These are phyloP conservation scores for Fraxinus angustifolia DNA, from an alignment of 305 asterid species.

Conservation along the genomic window DNA sequence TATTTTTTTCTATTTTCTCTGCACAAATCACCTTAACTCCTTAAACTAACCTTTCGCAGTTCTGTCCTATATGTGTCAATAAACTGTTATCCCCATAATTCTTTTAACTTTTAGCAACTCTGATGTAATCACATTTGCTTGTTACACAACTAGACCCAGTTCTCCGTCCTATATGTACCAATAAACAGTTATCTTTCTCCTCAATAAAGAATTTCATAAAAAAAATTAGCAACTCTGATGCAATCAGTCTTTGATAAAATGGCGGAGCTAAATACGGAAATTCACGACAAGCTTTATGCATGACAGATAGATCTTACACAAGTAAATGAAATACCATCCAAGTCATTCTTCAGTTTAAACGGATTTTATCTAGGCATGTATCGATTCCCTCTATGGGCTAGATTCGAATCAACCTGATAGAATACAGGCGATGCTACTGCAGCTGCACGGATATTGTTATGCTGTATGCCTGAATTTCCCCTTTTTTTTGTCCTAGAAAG, in stretches of 20 bases:
- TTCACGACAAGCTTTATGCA: background rate
- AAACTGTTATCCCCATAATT: background rate
- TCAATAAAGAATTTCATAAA: background rate
- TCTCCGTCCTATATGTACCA: background rate
- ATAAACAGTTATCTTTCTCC: background rate
- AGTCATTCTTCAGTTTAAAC: background rate
- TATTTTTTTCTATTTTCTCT: background rate
- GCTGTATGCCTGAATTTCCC: background rate
- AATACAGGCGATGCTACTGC: background rate
- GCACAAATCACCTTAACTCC: constrained; percentile 1
- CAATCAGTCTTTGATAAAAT: background rate
- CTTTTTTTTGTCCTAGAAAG: background rate
- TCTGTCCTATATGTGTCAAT: background rate
- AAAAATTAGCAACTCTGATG: background rate
- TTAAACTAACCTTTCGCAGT: background rate
- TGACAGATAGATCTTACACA: background rate
- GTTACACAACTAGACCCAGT: background rate
- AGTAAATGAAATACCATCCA: background rate
- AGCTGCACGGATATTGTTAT: background rate
- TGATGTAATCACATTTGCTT: background rate
- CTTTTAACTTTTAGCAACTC: background rate
- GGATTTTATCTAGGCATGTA: background rate
- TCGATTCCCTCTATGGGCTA: background rate
- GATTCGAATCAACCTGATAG: background rate
- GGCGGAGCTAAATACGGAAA: background rate